Percentiles rank a stretch among this genome's conserved stretches.
These are phyloP conservation scores for Coniochaeta prunicola DNA, from an alignment of 2,329 filamentous ascomycete species.

Conservation along the genomic window DNA sequence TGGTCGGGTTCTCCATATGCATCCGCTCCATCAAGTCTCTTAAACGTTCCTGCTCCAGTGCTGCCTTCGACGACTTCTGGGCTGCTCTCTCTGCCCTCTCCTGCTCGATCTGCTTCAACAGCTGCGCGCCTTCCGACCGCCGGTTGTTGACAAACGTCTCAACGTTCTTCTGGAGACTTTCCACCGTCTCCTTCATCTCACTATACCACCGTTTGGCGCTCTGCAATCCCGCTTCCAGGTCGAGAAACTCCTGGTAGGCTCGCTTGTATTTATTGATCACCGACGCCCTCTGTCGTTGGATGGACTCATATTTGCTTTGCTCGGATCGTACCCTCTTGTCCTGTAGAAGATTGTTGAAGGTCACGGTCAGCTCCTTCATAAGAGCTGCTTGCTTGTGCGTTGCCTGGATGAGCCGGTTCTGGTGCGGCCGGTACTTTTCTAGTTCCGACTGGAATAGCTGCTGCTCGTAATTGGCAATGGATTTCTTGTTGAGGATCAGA, in stretches of 20 bases:
- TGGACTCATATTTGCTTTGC: conserved; percentile 88
- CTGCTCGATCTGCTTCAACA: conserved; percentile 82
- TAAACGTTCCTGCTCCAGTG: conserved; percentile 78
- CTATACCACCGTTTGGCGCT: conserved; percentile 89
- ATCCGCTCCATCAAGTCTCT: conserved; percentile 91
- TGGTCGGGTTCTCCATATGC: conserved; percentile 64
- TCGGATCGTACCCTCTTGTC: conserved; percentile 91
- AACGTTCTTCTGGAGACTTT: conserved; percentile 90
- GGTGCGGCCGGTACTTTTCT: conserved; percentile 94
- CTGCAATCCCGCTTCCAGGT: conserved; percentile 76
- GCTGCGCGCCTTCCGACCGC: conserved; percentile 80
- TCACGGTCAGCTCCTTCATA: conserved; percentile 87
- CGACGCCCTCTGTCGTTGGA: conserved; percentile 72
- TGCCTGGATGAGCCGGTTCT: conserved; percentile 83
- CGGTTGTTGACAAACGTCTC: conserved; percentile 96
- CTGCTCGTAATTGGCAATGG: conserved; percentile 82
- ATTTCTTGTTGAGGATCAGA: conserved; percentile 95
- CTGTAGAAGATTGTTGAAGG: conserved; percentile 82
- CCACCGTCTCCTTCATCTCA: conserved; percentile 92
- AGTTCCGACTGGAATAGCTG: conserved; percentile 92
- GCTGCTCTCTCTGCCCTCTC: conserved; percentile 54
- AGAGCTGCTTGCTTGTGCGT: conserved; percentile 91
- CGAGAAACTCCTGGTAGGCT: conserved; percentile 86
- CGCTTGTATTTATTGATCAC: conserved; percentile 86
- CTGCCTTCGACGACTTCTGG: conserved; percentile 55